Base-by-base conservation (phyloP, 176 grass and related monocot species). In the Saccharum officinarum region DNA sequence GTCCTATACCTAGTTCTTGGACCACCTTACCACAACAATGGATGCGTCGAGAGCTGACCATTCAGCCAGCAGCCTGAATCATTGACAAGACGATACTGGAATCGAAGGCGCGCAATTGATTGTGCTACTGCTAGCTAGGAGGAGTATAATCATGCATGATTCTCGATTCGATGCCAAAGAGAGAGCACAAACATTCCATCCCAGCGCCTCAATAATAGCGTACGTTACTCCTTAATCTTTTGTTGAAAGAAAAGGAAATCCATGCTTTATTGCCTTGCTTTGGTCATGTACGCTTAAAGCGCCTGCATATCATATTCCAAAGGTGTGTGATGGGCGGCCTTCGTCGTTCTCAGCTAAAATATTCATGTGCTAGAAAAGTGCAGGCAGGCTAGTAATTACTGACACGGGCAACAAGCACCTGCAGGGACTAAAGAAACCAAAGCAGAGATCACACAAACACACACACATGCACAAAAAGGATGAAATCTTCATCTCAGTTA, bases 391-490 rank as follows among this genome's bases (percentile, higher is more conserved):
- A 18, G 2, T 47, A 37, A 3, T 20, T 60, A n/a, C 86, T 86
- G 83, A 72, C 88, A 90, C 26, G 28, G 67, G 76, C 44, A 15
- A 70, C 49, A 47, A 67, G 34, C 61, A 80, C 63, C 85, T 87
- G 69, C 80, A 76, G 75, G 42, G 60, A 79, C 66, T 87, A 90
- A 92, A 88, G 65, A 90, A 69, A 36, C 9, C 8, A 54, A 89
- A 89, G 61, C 67, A 82, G 62, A 66, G 16, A 80, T 25, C 63
- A 88, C 34, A 71, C 63, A 72, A 20, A 82, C 73, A 76, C 82
- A 33, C 60, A 65, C 46, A 33, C 72, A 65, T 82, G 31, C 80
- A 70, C 83, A 82, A 55, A 90, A 47, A 83, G 71, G 86, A 68
- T 63, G 47, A 77, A 74, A 89, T 85, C 79, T 80, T 76, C 70